phyloP scores from a whole-genome alignment of 768 basidiomycete species.

The Exsudoporus frostii region DNA sequence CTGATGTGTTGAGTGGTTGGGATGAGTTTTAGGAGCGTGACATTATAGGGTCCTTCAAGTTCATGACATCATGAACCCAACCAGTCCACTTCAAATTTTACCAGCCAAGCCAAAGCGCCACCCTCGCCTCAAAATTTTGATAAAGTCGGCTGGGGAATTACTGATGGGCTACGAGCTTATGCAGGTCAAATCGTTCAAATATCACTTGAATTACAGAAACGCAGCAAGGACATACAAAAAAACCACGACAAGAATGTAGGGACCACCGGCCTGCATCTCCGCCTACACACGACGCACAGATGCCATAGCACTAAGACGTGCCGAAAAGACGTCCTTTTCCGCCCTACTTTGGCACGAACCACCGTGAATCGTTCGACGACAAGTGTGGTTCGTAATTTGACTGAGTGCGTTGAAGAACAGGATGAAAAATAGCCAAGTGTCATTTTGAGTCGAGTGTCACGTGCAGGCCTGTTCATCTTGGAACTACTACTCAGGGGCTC shows the following conservation, averaged over 20 bases:
- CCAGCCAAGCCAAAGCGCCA: too few species aligned
- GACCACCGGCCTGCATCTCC: constrained; percentile 32
- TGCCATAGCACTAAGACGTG: constrained; percentile 31
- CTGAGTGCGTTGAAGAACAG: constrained; percentile 30
- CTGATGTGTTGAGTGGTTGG: neutral
- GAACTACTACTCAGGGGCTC: too few species aligned
- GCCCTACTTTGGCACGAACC: constrained; percentile 37
- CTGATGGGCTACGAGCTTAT: neutral
- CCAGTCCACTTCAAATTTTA: constrained; percentile 1
- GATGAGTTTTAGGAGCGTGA: neutral
- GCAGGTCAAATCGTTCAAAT: neutral
- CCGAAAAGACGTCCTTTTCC: constrained; percentile 24
- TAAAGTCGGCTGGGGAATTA: too few species aligned
- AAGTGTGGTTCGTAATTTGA: constrained; percentile 31
- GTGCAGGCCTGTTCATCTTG: constrained; percentile 28
- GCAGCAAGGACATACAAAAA: neutral
- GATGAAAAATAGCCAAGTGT: neutral
- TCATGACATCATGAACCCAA: constrained; percentile 14
- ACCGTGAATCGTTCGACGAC: constrained; percentile 11
- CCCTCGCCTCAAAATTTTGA: neutral
- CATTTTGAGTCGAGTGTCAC: constrained; percentile 3
- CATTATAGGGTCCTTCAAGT: neutral
- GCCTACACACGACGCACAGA: constrained; percentile 18
- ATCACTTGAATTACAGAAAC: neutral
- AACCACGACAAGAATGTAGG: constrained; percentile 15